These are phyloP conservation scores for Homolaphlyctis polyrhiza DNA, from an alignment of 371 early-diverging fungal species.

Conservation along the genomic window DNA sequence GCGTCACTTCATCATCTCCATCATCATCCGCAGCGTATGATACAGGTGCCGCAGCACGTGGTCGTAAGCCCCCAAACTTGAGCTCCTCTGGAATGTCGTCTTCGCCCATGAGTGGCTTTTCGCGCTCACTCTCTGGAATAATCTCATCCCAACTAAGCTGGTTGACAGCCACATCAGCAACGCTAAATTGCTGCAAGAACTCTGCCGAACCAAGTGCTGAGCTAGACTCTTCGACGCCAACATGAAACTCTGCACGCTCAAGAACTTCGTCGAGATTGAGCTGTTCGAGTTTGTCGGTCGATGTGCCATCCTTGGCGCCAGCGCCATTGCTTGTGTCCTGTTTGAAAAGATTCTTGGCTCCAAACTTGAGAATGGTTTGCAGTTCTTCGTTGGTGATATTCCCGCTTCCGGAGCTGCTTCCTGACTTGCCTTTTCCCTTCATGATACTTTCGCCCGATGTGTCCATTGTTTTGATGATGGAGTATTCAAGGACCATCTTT, in stretches of 20 bases:
- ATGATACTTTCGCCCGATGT: constrained; percentile 75
- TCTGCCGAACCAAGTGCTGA: constrained; percentile 74
- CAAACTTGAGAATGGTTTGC: constrained; percentile 92
- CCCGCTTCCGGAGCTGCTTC: constrained; percentile 7
- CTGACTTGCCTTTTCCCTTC: constrained; percentile 21
- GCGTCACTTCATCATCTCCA: constrained; percentile 52
- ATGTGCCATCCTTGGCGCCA: constrained; percentile 4
- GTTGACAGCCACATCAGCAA: constrained; percentile 76
- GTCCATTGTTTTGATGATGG: constrained; percentile 97
- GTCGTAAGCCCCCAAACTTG: constrained; percentile 9
- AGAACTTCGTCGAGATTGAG: constrained; percentile 94
- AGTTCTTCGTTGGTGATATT: constrained; percentile 75
- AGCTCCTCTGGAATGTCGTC: constrained; percentile 14
- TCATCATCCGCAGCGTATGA: constrained; percentile 17
- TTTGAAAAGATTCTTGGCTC: constrained; percentile 93
- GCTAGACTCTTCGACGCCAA: constrained; percentile 51
- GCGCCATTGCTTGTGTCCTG: too few relatives aligned
- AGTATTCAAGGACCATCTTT: constrained; percentile 98
- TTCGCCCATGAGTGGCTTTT: constrained; percentile 42
- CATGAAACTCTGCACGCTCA: constrained; percentile 86
- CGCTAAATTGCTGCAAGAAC: constrained; percentile 90
- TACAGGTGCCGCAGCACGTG: constrained; percentile 9
- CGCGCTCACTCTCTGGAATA: constrained; percentile 83
- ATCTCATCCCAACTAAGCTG: constrained; percentile 93
- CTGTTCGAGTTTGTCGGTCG: constrained; percentile 70